Evolutionary conservation across 73 alveolate species (phyloP), one percentile per base, ranked within the genome.

Genomic region (Effrenium voratum): DNA sequence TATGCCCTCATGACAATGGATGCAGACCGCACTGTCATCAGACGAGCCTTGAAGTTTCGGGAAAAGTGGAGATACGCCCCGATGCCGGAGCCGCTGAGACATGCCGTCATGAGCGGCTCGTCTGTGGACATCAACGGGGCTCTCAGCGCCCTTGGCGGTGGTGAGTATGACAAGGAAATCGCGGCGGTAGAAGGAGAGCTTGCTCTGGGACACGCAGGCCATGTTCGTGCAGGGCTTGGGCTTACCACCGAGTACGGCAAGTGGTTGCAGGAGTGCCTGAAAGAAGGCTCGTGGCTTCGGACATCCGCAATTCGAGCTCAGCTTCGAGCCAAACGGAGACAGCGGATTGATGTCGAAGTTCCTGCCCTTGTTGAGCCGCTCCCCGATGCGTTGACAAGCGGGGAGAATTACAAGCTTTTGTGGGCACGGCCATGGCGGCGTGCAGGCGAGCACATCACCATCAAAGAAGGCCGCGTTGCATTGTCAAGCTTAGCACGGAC

Each of bases 341-440:
- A 16, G 28, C 0, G 81, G 1, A 80, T n/a, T 0, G 93, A 84
- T 34, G 40, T 84, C 4, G 93, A 84, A 32, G 8, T 24, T 4
- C 93, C 93, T 1, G 93, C 93, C 26, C 44, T 84, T 32, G 93
- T 84, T 40, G 80, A 41, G 45, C 93, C 93, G 1, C 46, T 84
- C 1, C 40, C 45, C 38, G 59, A 59, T 0, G 30, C 10, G 34
- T 59, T 84, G 24, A 10, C 55, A 0, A 8, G 5, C 3, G 43
- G 50, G n/a, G 44, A 19, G 5, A 34, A 10, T 2, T 84, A 81
- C 46, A 26, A 32, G 8, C 91, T 81, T 49, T 41, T 59, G 36
- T 84, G 93, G 93, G 93, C 93, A 34, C 50, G 55, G 36, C 59
- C 80, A 3, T 84, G 93, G 93, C 43, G 46, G 43, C 32, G 44